Evolutionary conservation across 257 asterid species (phyloP), one percentile per base, ranked within the genome.

Genomic region (Mitragyna speciosa): DNA sequence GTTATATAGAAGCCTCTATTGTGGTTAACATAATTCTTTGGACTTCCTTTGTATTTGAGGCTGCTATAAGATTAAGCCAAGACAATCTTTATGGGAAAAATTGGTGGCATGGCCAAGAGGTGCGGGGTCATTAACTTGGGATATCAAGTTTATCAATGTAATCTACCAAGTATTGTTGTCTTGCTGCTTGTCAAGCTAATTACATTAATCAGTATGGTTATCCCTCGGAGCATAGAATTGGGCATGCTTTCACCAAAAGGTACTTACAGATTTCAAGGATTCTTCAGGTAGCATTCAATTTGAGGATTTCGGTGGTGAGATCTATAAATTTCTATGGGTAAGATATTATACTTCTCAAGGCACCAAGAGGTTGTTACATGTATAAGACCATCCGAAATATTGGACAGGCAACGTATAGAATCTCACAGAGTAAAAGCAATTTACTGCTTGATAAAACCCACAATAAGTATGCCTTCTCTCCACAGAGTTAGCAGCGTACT

Each of bases 141-240:
- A 5, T 36, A 4, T 64, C 70, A 64, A 64, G 22, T 64, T 64
- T 64, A 64, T 30, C 70, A 64, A 31, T 64, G 14, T 64, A 64
- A 24, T 61, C 67, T 61, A 10, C 70, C 20, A 64, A 14, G 41
- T 5, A 30, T 5, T 31, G 8, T 64, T 54, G 61, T 54, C 61
- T 54, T 64, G 70, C 70, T 30, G 19, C 41, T 64, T 64, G 70
- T 64, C 70, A 28, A 64, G 70, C 43, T 64, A 64, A 64, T 64
- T 28, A 30, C 8, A 28, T 64, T 28, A 14, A 7, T 30, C 70
- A 28, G 11, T 64, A 64, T 5, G 20, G 16, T 28, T 63, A 8
- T 16, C 19, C 17, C 20, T 14, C 12, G 39, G 68, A 30, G 70
- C 70, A 28, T 12, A 64, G 22, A 64, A 3, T n/a, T 28, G 70